Conservation (phyloP, 768 basidiomycete species). For the Russula vinacea region DNA sequence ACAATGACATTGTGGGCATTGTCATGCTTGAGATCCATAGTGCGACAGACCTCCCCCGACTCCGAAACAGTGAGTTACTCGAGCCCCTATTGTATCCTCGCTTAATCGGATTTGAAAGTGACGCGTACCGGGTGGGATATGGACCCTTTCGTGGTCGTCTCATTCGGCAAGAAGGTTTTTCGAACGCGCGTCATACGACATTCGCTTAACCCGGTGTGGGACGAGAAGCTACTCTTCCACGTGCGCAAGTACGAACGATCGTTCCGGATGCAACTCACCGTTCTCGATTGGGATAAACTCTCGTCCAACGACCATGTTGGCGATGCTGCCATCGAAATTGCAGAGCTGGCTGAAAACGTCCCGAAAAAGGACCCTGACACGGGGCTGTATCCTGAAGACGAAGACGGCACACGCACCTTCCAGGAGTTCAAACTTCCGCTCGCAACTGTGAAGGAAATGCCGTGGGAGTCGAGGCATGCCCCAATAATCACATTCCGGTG, state of each 20-base stretch:
- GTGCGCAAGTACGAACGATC: slow-evolving; percentile 81
- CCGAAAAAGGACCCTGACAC: slow-evolving; percentile 50
- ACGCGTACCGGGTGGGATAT: slow-evolving; percentile 90
- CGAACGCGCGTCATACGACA: slow-evolving; percentile 86
- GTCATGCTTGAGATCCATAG: slow-evolving; percentile 90
- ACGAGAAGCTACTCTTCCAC: slow-evolving; percentile 94
- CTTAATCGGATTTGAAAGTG: slow-evolving; percentile 45
- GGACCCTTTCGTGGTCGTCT: slow-evolving; percentile 95
- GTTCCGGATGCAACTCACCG: slow-evolving; percentile 74
- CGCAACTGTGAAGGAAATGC: slow-evolving; percentile 53
- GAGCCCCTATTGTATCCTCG: neutral
- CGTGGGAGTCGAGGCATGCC: slow-evolving; percentile 71
- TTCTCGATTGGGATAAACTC: slow-evolving; percentile 97
- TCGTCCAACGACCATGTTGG: slow-evolving; percentile 87
- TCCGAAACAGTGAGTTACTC: slow-evolving; percentile 73
- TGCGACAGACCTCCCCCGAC: slow-evolving; percentile 78
- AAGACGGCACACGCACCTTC: slow-evolving; percentile 60
- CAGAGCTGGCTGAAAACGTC: slow-evolving; percentile 53
- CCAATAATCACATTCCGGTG: slow-evolving; percentile 70
- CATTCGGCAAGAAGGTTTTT: slow-evolving; percentile 97
- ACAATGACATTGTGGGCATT: slow-evolving; percentile 86
- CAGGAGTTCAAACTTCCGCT: slow-evolving; percentile 68
- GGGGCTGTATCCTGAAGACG: slow-evolving; percentile 53
- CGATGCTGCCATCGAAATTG: slow-evolving; percentile 66
- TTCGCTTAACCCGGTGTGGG: slow-evolving; percentile 83